Evolutionary conservation across 2,329 filamentous ascomycete species (phyloP).

Genomic region (Phialocephala sp.): DNA sequence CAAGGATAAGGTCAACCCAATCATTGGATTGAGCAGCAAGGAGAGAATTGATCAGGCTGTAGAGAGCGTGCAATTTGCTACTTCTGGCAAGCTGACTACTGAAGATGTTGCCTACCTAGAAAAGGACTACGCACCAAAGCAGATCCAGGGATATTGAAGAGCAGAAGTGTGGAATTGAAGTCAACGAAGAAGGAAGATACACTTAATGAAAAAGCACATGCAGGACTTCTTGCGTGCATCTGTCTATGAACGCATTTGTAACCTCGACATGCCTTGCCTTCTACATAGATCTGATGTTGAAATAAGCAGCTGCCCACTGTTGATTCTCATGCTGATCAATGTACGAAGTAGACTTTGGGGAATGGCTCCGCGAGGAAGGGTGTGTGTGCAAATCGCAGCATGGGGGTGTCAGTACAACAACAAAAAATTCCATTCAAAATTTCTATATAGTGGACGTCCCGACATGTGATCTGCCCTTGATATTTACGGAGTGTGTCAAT

Average conservation of each 20-base stretch:
- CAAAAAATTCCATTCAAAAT: too few relatives aligned
- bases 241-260: neutral
- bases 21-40: conserved; percentile 58
- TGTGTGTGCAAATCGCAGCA: too few relatives aligned
- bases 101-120: conserved; percentile 62
- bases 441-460: too few relatives aligned
- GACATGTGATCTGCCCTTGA: too few relatives aligned
- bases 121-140: conserved; percentile 54
- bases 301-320: neutral
- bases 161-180: neutral
- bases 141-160: conserved; percentile 30
- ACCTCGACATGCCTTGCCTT: neutral
- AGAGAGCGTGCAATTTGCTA: conserved; percentile 46
- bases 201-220: neutral
- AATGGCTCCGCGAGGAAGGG: neutral
- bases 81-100: conserved; percentile 52
- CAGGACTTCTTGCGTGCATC: neutral
- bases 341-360: neutral
- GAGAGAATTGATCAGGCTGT: conserved; percentile 62
- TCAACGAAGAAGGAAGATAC: neutral
- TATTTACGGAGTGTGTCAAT: too few relatives aligned
- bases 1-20: conserved; percentile 55
- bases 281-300: neutral
- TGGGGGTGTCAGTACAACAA: too few relatives aligned
- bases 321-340: neutral